These are phyloP conservation scores for Tarenaya hassleriana DNA, from an alignment of 345 rosid genomes.

Conservation along the genomic window DNA sequence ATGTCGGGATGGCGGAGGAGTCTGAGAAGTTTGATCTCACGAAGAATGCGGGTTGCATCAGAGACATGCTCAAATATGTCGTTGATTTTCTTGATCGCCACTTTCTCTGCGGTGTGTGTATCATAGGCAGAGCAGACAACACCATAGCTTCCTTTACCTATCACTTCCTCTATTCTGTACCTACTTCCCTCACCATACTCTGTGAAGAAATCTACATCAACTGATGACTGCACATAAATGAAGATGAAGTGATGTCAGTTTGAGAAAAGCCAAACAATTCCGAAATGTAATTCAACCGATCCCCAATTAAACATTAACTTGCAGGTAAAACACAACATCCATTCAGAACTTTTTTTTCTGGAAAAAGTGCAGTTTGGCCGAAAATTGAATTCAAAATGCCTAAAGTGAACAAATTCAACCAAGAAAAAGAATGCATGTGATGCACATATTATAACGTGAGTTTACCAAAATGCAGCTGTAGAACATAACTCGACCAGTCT, in stretches of 20 bases:
- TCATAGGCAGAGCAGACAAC: conserved; percentile 87
- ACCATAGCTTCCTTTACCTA: conserved; percentile 93
- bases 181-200: conserved; percentile 91
- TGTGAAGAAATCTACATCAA: conserved; percentile 80
- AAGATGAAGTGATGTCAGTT: background rate
- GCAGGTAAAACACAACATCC: background rate
- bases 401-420: no score
- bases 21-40: conserved; percentile 87
- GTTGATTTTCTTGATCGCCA: conserved; percentile 84
- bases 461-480: background rate
- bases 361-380: no score
- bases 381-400: no score
- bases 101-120: conserved; percentile 73
- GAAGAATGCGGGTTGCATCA: conserved; percentile 86
- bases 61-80: conserved; percentile 92
- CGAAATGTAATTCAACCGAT: background rate
- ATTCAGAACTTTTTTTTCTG: no score
- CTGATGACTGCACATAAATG: conserved; percentile 50
- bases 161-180: conserved; percentile 82
- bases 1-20: conserved; percentile 85
- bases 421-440: no score
- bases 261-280: background rate
- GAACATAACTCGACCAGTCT: background rate
- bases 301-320: background rate
- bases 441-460: no score